Evolutionary conservation across 331 rosid species (phyloP).

Genomic region (Cydonia oblonga): DNA sequence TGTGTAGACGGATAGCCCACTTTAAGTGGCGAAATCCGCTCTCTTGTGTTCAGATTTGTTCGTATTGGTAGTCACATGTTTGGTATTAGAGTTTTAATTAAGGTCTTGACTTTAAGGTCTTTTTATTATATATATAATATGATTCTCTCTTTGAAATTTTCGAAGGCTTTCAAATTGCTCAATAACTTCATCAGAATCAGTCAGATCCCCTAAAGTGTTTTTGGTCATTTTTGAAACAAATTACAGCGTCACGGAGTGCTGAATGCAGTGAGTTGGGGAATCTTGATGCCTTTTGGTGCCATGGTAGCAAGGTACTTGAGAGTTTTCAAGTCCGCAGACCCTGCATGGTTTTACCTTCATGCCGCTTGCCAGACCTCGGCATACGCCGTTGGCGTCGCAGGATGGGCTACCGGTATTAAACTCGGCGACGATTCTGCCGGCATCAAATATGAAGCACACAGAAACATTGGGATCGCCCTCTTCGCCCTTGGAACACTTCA

Average conservation of each 20-base stretch:
- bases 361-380: constrained; percentile 82
- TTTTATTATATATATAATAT: neutral
- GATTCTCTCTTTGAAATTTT: too few species aligned
- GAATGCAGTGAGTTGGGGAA: constrained; percentile 76
- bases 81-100: neutral
- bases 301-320: constrained; percentile 73
- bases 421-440: constrained; percentile 65
- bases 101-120: neutral
- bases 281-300: constrained; percentile 77
- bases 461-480: constrained; percentile 57
- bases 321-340: constrained; percentile 80
- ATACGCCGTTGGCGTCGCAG: constrained; percentile 74
- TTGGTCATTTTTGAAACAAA: neutral
- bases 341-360: constrained; percentile 95
- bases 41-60: neutral
- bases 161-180: neutral
- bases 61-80: neutral
- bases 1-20: too few species aligned
- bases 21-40: too few species aligned
- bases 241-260: constrained; percentile 71
- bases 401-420: constrained; percentile 90
- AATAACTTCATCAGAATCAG: neutral
- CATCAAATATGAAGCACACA: constrained; percentile 22
- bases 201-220: neutral
- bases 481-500: constrained; percentile 87